These are phyloP conservation scores for Salisapilia sapeloensis DNA, from an alignment of 352 stramenopile species.

Conservation along the genomic window DNA sequence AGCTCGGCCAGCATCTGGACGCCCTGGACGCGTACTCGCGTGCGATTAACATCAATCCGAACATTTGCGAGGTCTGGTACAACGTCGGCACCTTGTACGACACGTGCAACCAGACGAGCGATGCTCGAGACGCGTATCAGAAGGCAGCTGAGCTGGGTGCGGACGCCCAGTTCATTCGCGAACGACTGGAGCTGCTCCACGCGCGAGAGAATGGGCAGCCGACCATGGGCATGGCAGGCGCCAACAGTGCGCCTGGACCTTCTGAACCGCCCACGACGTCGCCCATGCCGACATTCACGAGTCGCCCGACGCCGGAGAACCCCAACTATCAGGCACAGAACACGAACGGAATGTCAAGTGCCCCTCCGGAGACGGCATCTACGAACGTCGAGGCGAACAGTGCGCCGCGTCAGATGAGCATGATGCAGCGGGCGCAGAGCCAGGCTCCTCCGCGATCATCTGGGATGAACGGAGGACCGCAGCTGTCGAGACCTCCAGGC, in stretches of 20 bases:
- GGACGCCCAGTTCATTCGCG: constrained; percentile 69
- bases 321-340: constrained; percentile 29
- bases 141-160: constrained; percentile 77
- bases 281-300: constrained; percentile 75
- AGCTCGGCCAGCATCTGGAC: constrained; percentile 79
- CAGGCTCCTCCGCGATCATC: too few species aligned
- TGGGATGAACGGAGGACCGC: constrained; percentile 35
- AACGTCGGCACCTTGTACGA: constrained; percentile 84
- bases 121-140: constrained; percentile 76
- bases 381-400: constrained; percentile 14
- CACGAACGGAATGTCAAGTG: constrained; percentile 5
- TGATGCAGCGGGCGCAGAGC: constrained; percentile 51
- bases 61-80: constrained; percentile 86
- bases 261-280: constrained; percentile 71
- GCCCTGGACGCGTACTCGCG: constrained; percentile 78
- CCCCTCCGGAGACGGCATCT: constrained; percentile 23
- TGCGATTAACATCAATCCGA: constrained; percentile 84
- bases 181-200: constrained; percentile 58
- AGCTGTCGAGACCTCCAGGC: constrained; percentile 51
- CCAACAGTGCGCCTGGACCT: constrained; percentile 58
- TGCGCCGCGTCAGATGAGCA: constrained; percentile 33
- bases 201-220: constrained; percentile 64
- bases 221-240: constrained; percentile 67
- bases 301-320: constrained; percentile 37
- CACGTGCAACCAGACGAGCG: constrained; percentile 82